These are phyloP conservation scores for Solidago caesia DNA, from an alignment of 129 eudicot species.

Conservation along the genomic window DNA sequence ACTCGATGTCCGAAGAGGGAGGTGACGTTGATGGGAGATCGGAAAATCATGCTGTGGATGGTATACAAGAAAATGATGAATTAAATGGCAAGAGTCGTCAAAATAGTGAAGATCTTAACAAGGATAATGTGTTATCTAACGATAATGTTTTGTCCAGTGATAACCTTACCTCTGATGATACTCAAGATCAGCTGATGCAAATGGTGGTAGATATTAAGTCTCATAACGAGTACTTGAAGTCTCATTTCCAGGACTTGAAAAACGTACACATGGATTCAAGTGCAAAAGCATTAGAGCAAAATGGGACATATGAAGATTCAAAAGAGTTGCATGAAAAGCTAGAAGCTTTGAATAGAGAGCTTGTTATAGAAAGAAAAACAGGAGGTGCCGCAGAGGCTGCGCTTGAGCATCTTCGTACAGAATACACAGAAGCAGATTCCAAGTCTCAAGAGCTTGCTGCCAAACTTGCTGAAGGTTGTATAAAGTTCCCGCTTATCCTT, in stretches of 20 bases:
- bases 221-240: slow-evolving; percentile 79
- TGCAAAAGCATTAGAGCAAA: slow-evolving; percentile 33
- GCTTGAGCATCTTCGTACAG: slow-evolving; percentile 70
- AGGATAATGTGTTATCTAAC: slow-evolving; percentile 5
- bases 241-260: slow-evolving; percentile 63
- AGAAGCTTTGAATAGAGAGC: slow-evolving; percentile 64
- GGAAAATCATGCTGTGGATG: slow-evolving; percentile 44
- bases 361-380: slow-evolving; percentile 74
- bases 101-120: slow-evolving; percentile 28
- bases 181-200: slow-evolving; percentile 59
- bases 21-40: slow-evolving; percentile 28
- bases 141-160: slow-evolving; percentile 34
- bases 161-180: slow-evolving; percentile 21
- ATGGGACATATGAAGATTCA: slow-evolving; percentile 30
- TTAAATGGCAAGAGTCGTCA: slow-evolving; percentile 22
- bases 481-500: slow-evolving; percentile 12
- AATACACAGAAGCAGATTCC: slow-evolving; percentile 74
- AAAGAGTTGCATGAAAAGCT: slow-evolving; percentile 51
- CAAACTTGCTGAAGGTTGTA: slow-evolving; percentile 89
- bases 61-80: slow-evolving; percentile 23
- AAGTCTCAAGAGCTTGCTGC: slow-evolving; percentile 78
- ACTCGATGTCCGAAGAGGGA: slow-evolving; percentile 47
- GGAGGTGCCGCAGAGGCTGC: slow-evolving; percentile 96
- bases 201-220: slow-evolving; percentile 73
- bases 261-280: slow-evolving; percentile 34